Evolutionary conservation across 2,329 filamentous ascomycete genomes (phyloP).

Genomic region (Colletotrichum neosansevieriae): DNA sequence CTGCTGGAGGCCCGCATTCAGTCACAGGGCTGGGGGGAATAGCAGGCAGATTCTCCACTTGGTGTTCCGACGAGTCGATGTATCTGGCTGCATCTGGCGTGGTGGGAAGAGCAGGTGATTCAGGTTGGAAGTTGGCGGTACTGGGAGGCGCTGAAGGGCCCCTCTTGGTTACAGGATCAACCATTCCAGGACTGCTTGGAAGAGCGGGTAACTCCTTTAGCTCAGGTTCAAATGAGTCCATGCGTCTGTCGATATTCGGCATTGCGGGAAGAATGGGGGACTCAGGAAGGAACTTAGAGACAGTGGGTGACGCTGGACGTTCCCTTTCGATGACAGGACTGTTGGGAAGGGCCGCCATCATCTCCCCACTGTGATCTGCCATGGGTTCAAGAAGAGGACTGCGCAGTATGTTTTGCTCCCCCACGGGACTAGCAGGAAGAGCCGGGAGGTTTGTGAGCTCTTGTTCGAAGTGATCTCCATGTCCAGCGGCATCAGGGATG

Average conservation of each 20-base stretch:
- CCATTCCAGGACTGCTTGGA: not conserved
- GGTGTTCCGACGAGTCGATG: not conserved
- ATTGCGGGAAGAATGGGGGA: not conserved
- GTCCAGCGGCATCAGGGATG: not conserved
- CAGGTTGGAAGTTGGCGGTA: not conserved
- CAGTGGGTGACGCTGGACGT: not conserved
- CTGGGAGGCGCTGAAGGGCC: not conserved
- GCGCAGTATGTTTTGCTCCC: not conserved
- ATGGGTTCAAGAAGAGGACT: too few relatives aligned
- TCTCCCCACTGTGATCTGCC: too few relatives aligned
- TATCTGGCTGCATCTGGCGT: not conserved
- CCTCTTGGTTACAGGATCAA: not conserved
- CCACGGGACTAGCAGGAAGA: constrained; percentile 21
- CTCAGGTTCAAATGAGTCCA: not conserved
- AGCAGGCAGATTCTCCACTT: constrained; percentile 18
- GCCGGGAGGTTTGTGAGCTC: constrained; percentile 13
- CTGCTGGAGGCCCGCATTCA: not conserved
- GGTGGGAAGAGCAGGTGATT: constrained; percentile 8
- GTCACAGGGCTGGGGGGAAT: constrained; percentile 8
- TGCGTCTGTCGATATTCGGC: not conserved
- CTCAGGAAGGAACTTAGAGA: not conserved
- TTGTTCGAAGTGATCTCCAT: not conserved
- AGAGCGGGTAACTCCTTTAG: not conserved
- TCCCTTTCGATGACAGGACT: not conserved
- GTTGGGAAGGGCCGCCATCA: not conserved